Conservation (phyloP, 768 basidiomycete species). For the Boletus bicolor region DNA sequence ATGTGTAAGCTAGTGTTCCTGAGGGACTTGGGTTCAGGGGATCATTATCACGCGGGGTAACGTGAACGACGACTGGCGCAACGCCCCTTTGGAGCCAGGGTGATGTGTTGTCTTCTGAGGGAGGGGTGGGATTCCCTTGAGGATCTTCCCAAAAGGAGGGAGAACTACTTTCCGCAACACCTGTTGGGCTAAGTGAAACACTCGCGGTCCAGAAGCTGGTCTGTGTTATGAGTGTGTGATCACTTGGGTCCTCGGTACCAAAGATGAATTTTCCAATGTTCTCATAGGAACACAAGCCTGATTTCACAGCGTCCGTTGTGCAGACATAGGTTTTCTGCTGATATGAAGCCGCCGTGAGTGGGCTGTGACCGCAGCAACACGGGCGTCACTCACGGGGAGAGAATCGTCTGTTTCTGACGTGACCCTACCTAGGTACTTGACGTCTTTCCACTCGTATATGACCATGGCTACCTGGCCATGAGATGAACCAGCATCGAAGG, state of each 20-base stretch:
- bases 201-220: conserved; percentile 90
- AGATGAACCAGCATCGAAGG: conserved; percentile 66
- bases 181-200: conserved; percentile 53
- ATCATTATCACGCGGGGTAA: conserved; percentile 21
- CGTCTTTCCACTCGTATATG: conserved; percentile 94
- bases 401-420: conserved; percentile 52
- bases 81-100: conserved; percentile 42
- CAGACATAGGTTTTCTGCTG: conserved; percentile 92
- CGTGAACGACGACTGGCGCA: conserved; percentile 8
- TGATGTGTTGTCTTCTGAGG: conserved; percentile 44
- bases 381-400: conserved; percentile 56
- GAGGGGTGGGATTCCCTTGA: conserved; percentile 54
- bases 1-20: conserved; percentile 52
- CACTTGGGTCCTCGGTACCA: conserved; percentile 49
- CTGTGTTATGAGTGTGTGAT: conserved; percentile 55
- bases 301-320: conserved; percentile 73
- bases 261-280: conserved; percentile 91
- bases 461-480: conserved; percentile 90
- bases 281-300: conserved; percentile 63
- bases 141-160: conserved; percentile 58
- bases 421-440: conserved; percentile 73
- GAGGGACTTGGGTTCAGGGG: conserved; percentile 48
- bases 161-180: conserved; percentile 8
- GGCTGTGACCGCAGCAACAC: conserved; percentile 10
- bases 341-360: conserved; percentile 17